A percentile compares a stretch with the other conserved stretches of the same genome.
Evolutionary conservation across 1,284 basidiomycete species (phyloP).

Genomic region (Moesziomyces sp.): DNA sequence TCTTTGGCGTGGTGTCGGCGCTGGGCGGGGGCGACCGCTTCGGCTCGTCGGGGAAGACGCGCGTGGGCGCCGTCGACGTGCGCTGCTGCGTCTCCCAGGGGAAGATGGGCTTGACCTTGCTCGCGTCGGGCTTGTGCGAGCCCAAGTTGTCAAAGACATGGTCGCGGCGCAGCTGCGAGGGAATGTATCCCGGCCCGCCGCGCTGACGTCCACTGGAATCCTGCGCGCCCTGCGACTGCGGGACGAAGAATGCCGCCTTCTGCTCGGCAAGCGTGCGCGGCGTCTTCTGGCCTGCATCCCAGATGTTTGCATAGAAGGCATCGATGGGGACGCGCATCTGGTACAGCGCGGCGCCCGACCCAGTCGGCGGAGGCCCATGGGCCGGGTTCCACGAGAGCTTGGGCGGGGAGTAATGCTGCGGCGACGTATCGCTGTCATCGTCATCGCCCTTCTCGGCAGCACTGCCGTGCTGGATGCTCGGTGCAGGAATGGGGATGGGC

Average conservation of each 20-base stretch:
- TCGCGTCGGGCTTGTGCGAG: slow-evolving; percentile 74
- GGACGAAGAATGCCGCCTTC: slow-evolving; percentile 72
- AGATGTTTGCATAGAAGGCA: slow-evolving; percentile 70
- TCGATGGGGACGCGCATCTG: slow-evolving; percentile 70
- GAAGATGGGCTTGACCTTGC: slow-evolving; percentile 83
- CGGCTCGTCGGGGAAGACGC: slow-evolving; percentile 60
- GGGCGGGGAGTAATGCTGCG: slow-evolving; percentile 53
- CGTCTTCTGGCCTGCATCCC: slow-evolving; percentile 68
- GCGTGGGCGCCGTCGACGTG: slow-evolving; percentile 11
- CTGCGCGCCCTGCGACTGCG: slow-evolving; percentile 45
- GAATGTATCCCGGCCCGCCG: slow-evolving; percentile 56
- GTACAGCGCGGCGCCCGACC: slow-evolving; percentile 61
- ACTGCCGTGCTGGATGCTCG: slow-evolving; percentile 7
- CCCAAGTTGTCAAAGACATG: slow-evolving; percentile 71
- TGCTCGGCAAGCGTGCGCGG: slow-evolving; percentile 44
- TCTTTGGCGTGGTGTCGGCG: slow-evolving; percentile 11
- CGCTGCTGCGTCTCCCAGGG: slow-evolving; percentile 84
- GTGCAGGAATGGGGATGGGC: slow-evolving; percentile 7
- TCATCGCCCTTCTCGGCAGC: background rate
- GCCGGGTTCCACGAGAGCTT: slow-evolving; percentile 70
- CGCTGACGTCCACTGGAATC: slow-evolving; percentile 19
- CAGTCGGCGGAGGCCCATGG: slow-evolving; percentile 69
- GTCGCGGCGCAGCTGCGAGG: slow-evolving; percentile 75
- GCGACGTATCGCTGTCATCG: slow-evolving; percentile 27
- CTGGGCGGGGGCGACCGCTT: slow-evolving; percentile 15